phyloP scores from a whole-genome alignment of 768 basidiomycete species.

The Calocybe cyanea region DNA sequence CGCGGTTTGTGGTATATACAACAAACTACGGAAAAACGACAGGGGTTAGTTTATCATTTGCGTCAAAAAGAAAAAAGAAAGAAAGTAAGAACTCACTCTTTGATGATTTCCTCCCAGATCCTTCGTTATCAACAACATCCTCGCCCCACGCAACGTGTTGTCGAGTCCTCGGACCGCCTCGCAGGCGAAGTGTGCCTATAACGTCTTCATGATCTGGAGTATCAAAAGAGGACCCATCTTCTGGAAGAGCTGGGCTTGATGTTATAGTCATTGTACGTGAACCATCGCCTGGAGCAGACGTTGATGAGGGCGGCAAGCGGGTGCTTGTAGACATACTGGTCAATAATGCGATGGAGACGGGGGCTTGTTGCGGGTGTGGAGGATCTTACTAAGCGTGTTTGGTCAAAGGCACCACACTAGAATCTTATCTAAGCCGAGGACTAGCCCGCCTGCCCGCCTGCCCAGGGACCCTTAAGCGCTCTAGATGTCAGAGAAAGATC shows the following conservation, averaged over 20 bases:
- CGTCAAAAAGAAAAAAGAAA: background rate
- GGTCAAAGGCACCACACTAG: too few species aligned
- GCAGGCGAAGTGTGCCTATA: conserved; percentile 47
- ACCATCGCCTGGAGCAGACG: conserved; percentile 44
- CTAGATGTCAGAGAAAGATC: too few species aligned
- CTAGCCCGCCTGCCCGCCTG: too few species aligned
- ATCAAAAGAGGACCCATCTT: conserved; percentile 18
- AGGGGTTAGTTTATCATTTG: too few species aligned
- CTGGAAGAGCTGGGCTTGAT: conserved; percentile 23
- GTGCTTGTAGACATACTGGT: too few species aligned
- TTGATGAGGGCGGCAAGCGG: conserved; percentile 23
- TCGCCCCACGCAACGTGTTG: conserved; percentile 80
- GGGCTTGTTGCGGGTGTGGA: too few species aligned
- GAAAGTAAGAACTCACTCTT: conserved; percentile 63
- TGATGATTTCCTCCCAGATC: conserved; percentile 83
- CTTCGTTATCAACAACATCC: conserved; percentile 88
- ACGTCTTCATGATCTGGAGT: conserved; percentile 16
- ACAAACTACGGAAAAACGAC: conserved; percentile 58
- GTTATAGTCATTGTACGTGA: conserved; percentile 54
- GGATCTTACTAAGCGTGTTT: too few species aligned
- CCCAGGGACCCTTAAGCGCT: too few species aligned
- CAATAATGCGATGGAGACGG: too few species aligned
- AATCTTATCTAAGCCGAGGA: too few species aligned
- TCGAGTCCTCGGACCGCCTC: conserved; percentile 45
- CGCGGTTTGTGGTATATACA: conserved; percentile 90